Conservation (phyloP, 257 asterid genomes). For the Petunia secreta region DNA sequence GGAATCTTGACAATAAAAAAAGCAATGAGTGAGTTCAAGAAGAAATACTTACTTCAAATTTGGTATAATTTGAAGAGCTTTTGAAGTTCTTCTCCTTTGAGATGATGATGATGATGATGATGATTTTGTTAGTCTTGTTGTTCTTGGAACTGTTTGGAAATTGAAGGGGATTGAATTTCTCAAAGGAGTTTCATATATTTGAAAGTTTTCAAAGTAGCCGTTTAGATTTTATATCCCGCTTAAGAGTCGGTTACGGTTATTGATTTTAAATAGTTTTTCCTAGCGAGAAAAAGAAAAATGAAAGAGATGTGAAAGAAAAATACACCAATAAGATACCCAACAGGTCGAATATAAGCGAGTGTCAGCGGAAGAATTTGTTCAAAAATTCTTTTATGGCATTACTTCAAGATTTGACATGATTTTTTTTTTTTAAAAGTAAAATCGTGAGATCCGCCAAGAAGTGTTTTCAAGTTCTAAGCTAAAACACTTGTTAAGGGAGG, state of each 20-base stretch:
- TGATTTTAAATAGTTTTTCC: not conserved
- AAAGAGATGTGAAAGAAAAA: no score
- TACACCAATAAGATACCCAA: no score
- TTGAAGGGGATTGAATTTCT: conserved; percentile 26
- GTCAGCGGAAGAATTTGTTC: no score
- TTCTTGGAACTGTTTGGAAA: conserved; percentile 8
- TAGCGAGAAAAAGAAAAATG: no score
- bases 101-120: not conserved
- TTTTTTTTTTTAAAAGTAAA: no score
- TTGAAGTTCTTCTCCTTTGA: not conserved
- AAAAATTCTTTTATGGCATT: no score
- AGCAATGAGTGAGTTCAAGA: not conserved
- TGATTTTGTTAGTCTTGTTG: not conserved
- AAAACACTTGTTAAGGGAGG: no score
- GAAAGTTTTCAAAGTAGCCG: conserved; percentile 53
- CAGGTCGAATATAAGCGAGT: no score
- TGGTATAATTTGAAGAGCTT: conserved; percentile 11
- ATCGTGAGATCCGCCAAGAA: no score
- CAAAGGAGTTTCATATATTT: conserved; percentile 43
- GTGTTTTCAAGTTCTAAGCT: no score
- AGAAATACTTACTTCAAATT: not conserved
- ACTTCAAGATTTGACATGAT: no score
- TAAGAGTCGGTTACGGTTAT: conserved; percentile 35
- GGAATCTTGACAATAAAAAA: not conserved
- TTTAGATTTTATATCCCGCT: conserved; percentile 49